Conservation (phyloP, 345 rosid species). For the Euphorbia pulcherrima region DNA sequence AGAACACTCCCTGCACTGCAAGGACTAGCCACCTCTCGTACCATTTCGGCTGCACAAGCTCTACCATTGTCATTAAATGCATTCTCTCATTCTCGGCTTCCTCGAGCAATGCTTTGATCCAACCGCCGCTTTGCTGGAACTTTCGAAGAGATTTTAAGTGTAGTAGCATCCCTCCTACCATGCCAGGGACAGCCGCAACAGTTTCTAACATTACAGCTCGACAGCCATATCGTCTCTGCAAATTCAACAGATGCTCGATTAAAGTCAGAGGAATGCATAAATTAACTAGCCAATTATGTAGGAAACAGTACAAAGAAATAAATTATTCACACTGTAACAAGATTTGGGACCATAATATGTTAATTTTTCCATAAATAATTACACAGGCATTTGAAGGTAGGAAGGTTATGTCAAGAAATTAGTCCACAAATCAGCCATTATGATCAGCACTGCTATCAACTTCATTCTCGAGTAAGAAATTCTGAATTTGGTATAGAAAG, state of each 20-base stretch:
- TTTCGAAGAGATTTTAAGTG: conserved; percentile 66
- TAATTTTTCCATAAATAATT: neutral
- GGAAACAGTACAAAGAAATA: no score
- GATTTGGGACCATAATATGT: neutral
- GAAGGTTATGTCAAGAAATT: no score
- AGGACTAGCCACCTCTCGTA: conserved; percentile 69
- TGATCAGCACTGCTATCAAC: no score
- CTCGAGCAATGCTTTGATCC: conserved; percentile 81
- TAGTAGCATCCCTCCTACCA: conserved; percentile 86
- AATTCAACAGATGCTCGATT: neutral
- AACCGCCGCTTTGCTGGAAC: conserved; percentile 79
- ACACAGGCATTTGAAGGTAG: neutral
- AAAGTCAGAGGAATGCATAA: no score
- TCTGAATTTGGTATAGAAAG: no score
- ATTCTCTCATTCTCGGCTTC: conserved; percentile 90
- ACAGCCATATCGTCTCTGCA: conserved; percentile 73
- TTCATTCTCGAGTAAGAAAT: no score
- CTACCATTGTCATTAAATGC: conserved; percentile 94
- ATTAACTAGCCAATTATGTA: no score
- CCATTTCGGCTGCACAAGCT: conserved; percentile 74
- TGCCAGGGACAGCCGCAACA: conserved; percentile 80
- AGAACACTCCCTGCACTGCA: conserved; percentile 71
- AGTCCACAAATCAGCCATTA: no score
- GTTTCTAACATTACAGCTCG: conserved; percentile 93
- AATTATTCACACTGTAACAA: no score